Evolutionary conservation across 768 basidiomycete genomes (phyloP).

Genomic region (Trametes villosa): DNA sequence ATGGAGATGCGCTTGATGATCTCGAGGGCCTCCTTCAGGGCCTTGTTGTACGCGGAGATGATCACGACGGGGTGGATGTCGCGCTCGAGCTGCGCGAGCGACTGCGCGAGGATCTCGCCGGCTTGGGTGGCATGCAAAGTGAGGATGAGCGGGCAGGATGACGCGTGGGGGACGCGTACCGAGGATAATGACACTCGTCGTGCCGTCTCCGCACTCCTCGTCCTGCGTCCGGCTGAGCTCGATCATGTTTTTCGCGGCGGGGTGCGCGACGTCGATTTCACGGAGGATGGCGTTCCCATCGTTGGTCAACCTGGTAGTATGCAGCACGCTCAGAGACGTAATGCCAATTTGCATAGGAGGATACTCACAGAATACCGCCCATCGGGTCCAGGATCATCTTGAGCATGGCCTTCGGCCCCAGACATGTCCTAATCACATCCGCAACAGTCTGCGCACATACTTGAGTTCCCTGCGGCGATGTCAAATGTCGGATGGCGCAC

Average conservation of each 20-base stretch:
- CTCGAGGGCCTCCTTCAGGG: constrained; percentile 87
- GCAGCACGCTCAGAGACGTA: not conserved
- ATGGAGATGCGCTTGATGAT: constrained; percentile 88
- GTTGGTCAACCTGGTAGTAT: constrained; percentile 76
- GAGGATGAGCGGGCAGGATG: not conserved
- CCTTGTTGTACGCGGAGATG: constrained; percentile 97
- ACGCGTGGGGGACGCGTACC: constrained; percentile 52
- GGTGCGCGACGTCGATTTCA: constrained; percentile 98
- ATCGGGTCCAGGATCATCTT: constrained; percentile 99
- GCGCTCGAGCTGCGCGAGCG: constrained; percentile 89
- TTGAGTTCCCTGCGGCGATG: constrained; percentile 3
- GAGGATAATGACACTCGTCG: constrained; percentile 96
- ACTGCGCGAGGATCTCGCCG: constrained; percentile 96
- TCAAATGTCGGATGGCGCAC: constrained; percentile 43
- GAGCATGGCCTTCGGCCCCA: constrained; percentile 97
- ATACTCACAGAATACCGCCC: constrained; percentile 92
- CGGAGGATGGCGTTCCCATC: constrained; percentile 99
- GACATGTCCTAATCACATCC: constrained; percentile 96
- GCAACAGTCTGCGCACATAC: constrained; percentile 77
- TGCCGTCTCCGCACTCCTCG: constrained; percentile 98
- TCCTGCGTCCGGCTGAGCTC: constrained; percentile 97
- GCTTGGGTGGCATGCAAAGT: constrained; percentile 49
- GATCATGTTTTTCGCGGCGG: constrained; percentile 99
- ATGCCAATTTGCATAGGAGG: not conserved
- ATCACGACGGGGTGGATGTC: constrained; percentile 99